Evolutionary conservation across 1,284 basidiomycete species (phyloP).

Genomic region (Ustilago lituana): DNA sequence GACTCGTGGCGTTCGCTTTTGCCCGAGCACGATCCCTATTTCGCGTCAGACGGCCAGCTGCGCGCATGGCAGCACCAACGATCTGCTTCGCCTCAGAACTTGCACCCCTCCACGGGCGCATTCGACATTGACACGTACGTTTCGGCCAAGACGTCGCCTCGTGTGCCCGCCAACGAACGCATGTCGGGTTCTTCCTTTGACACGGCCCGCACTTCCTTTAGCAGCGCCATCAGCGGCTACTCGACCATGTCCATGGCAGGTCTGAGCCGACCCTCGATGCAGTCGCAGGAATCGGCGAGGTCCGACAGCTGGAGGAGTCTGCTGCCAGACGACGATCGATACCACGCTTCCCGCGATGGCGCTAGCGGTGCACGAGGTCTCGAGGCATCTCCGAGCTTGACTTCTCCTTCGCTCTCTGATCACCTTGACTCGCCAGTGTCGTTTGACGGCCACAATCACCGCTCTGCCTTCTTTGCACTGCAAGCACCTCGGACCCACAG

Average conservation of each 20-base stretch:
- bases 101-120: slow-evolving; percentile 8
- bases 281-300: slow-evolving; percentile 9
- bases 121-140: slow-evolving; percentile 30
- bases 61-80: slow-evolving; percentile 10
- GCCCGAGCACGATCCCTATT: slow-evolving; percentile 56
- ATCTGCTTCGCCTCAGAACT: slow-evolving; percentile 24
- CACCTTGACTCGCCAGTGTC: slow-evolving; percentile 25
- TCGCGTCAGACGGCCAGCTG: slow-evolving; percentile 33
- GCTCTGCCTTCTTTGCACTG: slow-evolving; percentile 33
- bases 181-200: slow-evolving; percentile 27
- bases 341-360: slow-evolving; percentile 21
- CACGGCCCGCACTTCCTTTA: slow-evolving; percentile 40
- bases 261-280: slow-evolving; percentile 7
- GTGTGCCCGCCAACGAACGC: slow-evolving; percentile 12
- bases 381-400: slow-evolving; percentile 13
- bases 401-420: slow-evolving; percentile 40
- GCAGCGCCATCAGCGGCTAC: slow-evolving; percentile 39
- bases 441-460: slow-evolving; percentile 27
- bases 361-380: not conserved
- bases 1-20: slow-evolving; percentile 57
- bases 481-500: slow-evolving; percentile 7
- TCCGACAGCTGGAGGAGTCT: slow-evolving; percentile 50
- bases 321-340: slow-evolving; percentile 42
- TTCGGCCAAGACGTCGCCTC: slow-evolving; percentile 26
- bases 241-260: slow-evolving; percentile 44